Evolutionary conservation across 2,329 filamentous ascomycete genomes (phyloP).

Genomic region (Aspergillus chevalieri): DNA sequence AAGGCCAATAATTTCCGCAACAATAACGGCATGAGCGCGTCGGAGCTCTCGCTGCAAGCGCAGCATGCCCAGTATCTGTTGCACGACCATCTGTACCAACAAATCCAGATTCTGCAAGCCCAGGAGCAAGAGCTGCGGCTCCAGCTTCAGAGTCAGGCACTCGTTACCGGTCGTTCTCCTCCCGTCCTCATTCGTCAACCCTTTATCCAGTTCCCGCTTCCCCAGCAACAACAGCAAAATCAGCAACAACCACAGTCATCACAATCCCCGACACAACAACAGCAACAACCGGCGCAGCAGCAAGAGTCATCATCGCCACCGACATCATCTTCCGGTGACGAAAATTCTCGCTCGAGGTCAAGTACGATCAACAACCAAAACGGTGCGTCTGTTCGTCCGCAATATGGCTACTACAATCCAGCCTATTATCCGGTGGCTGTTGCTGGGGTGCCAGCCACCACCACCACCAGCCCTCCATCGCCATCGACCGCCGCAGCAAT

Average conservation of each 20-base stretch:
- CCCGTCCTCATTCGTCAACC: conserved; percentile 38
- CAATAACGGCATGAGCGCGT: conserved; percentile 29
- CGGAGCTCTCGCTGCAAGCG: conserved; percentile 37
- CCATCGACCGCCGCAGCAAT: conserved; percentile 34
- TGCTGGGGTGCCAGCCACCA: conserved; percentile 30
- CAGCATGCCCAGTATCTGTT: conserved; percentile 44
- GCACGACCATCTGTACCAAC: conserved; percentile 45
- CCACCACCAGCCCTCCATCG: conserved; percentile 42
- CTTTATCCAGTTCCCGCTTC: conserved; percentile 36
- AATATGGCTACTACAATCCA: conserved; percentile 26
- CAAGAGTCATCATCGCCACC: not conserved
- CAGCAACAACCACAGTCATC: not conserved
- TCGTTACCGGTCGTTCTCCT: conserved; percentile 34
- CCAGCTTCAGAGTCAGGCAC: conserved; percentile 42
- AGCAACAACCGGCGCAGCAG: conserved; percentile 15
- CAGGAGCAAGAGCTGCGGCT: conserved; percentile 46
- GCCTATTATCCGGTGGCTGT: conserved; percentile 34
- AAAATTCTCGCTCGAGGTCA: conserved; percentile 32
- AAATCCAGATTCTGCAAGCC: conserved; percentile 45
- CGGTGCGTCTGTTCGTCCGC: conserved; percentile 26
- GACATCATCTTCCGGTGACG: conserved; percentile 21
- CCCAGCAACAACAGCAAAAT: conserved; percentile 20
- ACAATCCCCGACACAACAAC: not conserved
- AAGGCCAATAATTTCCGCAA: conserved; percentile 34
- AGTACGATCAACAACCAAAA: conserved; percentile 33